Evolutionary conservation across 1,284 basidiomycete species (phyloP).

Genomic region (Ceratobasidium sp.): DNA sequence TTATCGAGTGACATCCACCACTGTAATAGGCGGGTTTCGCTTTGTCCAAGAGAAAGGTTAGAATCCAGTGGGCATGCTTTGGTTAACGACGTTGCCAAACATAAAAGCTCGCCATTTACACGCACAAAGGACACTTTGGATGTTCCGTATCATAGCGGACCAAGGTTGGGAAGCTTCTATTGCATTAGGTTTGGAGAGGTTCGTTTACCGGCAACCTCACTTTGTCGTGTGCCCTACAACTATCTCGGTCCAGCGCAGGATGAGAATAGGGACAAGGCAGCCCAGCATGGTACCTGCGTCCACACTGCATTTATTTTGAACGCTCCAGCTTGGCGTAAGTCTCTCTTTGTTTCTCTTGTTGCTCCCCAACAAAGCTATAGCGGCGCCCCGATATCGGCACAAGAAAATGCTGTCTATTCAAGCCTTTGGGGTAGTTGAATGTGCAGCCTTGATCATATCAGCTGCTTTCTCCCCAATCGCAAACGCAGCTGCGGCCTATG

Average conservation of each 20-base stretch:
- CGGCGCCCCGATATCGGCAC: neutral
- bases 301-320: no score
- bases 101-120: neutral
- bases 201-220: neutral
- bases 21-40: neutral
- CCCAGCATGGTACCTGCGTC: no score
- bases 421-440: slow-evolving; percentile 1
- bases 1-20: neutral
- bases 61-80: neutral
- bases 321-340: no score
- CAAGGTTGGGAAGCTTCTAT: neutral
- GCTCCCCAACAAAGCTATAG: neutral
- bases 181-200: neutral
- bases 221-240: neutral
- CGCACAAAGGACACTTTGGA: neutral
- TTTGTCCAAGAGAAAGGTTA: neutral
- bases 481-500: slow-evolving; percentile 69
- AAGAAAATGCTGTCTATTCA: neutral
- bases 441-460: slow-evolving; percentile 64
- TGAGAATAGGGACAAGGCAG: no score
- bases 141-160: neutral
- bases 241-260: neutral
- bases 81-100: neutral
- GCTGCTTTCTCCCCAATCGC: slow-evolving; percentile 75
- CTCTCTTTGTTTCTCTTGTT: neutral